Conservation (phyloP, 1,284 basidiomycete genomes). For the Malassezia brasiliensis region DNA sequence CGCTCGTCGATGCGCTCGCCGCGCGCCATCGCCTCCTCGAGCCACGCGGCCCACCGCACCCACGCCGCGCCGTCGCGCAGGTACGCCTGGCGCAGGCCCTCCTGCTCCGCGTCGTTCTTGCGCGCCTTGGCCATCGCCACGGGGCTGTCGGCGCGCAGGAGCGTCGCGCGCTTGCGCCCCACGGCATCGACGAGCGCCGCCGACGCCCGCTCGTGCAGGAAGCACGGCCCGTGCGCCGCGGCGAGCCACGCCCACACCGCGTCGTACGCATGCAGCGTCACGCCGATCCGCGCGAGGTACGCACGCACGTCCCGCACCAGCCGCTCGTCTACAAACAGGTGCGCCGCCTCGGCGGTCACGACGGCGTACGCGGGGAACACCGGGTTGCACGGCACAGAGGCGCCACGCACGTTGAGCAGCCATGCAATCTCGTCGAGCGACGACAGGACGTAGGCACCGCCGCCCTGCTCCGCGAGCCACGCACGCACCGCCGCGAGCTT, state of each 20-base stretch:
- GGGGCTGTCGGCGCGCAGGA: slow-evolving; percentile 14
- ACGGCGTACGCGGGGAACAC: slow-evolving; percentile 41
- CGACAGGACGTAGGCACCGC: slow-evolving; percentile 26
- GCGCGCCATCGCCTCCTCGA: slow-evolving; percentile 33
- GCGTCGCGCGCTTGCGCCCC: not conserved
- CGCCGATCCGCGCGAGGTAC: slow-evolving; percentile 5
- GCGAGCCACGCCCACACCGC: slow-evolving; percentile 7
- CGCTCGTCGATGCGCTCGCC: slow-evolving; percentile 26
- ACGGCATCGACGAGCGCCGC: slow-evolving; percentile 17
- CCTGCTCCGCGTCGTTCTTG: slow-evolving; percentile 39
- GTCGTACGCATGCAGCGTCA: slow-evolving; percentile 8
- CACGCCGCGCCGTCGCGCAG: slow-evolving; percentile 42
- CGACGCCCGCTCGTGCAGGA: slow-evolving; percentile 20
- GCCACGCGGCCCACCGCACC: slow-evolving; percentile 45
- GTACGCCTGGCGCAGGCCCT: slow-evolving; percentile 34
- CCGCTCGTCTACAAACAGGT: slow-evolving; percentile 32
- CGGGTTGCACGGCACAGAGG: slow-evolving; percentile 36
- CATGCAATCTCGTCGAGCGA: slow-evolving; percentile 42
- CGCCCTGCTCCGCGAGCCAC: slow-evolving; percentile 20
- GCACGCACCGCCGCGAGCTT: slow-evolving; percentile 39
- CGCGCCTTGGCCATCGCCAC: slow-evolving; percentile 35
- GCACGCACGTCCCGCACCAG: slow-evolving; percentile 15
- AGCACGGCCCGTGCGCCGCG: slow-evolving; percentile 22
- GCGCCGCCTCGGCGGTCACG: slow-evolving; percentile 17
- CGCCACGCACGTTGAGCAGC: slow-evolving; percentile 41